Evolutionary conservation across 495 filamentous ascomycete species (phyloP).

Genomic region (Daldinia decipiens): DNA sequence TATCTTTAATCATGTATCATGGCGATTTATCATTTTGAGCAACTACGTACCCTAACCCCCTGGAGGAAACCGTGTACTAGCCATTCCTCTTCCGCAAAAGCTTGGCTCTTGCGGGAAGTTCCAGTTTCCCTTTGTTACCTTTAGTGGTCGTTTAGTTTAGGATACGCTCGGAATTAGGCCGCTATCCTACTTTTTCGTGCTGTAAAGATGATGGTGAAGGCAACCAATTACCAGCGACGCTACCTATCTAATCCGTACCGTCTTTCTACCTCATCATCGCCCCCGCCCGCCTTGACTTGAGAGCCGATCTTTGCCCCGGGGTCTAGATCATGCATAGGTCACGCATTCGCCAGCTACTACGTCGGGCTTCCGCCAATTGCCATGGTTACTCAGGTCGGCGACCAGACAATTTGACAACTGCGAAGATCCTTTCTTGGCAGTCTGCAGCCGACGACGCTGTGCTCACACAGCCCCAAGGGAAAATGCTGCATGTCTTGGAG

Average conservation of each 20-base stretch:
- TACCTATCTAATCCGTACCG: conserved; percentile 18
- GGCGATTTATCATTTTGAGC: conserved; percentile 26
- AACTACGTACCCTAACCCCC: background rate
- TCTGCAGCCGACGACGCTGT: conserved; percentile 43
- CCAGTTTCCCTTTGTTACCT: conserved; percentile 21
- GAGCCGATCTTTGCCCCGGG: conserved; percentile 40
- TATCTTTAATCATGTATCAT: conserved; percentile 15
- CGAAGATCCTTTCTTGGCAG: conserved; percentile 44
- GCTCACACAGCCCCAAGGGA: conserved; percentile 40
- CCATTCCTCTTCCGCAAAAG: conserved; percentile 31
- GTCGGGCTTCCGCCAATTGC: conserved; percentile 43
- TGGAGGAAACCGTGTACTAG: conserved; percentile 27
- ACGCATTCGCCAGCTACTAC: conserved; percentile 42
- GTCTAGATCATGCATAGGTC: conserved; percentile 42
- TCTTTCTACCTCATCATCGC: conserved; percentile 1
- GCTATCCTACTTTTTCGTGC: conserved; percentile 23
- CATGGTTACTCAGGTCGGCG: conserved; percentile 49
- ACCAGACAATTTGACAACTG: conserved; percentile 46
- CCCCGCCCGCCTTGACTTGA: conserved; percentile 27
- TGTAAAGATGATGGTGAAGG: conserved; percentile 25
- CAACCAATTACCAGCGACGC: conserved; percentile 29
- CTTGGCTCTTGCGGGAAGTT: too few relatives aligned
- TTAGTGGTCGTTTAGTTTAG: conserved; percentile 21
- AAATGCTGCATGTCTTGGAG: conserved; percentile 45
- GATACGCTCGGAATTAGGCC: conserved; percentile 25